Evolutionary conservation across 352 stramenopile species (phyloP), one percentile per base, ranked within the genome.

Genomic region (Phytophthora hybrid): DNA sequence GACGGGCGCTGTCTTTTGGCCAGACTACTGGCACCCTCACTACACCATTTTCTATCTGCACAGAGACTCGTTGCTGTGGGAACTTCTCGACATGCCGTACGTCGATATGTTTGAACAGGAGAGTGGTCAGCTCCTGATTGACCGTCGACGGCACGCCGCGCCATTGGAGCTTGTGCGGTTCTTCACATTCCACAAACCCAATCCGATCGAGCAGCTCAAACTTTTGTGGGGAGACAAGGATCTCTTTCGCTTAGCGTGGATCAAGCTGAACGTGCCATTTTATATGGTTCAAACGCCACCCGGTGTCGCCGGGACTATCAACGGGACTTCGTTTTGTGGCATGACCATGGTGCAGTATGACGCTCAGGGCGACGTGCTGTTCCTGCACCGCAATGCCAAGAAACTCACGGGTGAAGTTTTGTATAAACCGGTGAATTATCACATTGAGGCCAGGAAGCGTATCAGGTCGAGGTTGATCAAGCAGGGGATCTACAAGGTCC

Each of bases 21-120:
- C 84, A 0, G 84, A 91, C 51, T 90, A 90, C 64, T 91, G 84
- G 84, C 71, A 82, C 41, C 80, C 82, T 11, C 65, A 53, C 29
- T 77, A 89, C 67, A 87, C 83, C 2, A 89, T 89, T 58, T 91
- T 91, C 56, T 83, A 89, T 56, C 78, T 91, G 19, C 74, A 85
- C 59, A 71, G 63, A 19, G 59, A 79, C 37, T 86, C 78, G 53
- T 55, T 90, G n/a, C 57, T 91, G 18, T 91, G 84, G 84, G 66
- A 85, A 56, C 63, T 90, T 54, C 71, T 91, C 4, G 77, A 69
- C 23, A 63, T 86, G 39, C 54, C 66, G 10, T 88, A 77, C 41
- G 76, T 88, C 19, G 73, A 86, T 57, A 90, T 89, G 83, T 90
- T 90, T 26, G 69, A 76, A 4, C 69, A 76, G 47, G 69, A 76